These are phyloP conservation scores for Tylopilus plumbeoviolaceoides DNA, from an alignment of 768 basidiomycete genomes.

Conservation along the genomic window DNA sequence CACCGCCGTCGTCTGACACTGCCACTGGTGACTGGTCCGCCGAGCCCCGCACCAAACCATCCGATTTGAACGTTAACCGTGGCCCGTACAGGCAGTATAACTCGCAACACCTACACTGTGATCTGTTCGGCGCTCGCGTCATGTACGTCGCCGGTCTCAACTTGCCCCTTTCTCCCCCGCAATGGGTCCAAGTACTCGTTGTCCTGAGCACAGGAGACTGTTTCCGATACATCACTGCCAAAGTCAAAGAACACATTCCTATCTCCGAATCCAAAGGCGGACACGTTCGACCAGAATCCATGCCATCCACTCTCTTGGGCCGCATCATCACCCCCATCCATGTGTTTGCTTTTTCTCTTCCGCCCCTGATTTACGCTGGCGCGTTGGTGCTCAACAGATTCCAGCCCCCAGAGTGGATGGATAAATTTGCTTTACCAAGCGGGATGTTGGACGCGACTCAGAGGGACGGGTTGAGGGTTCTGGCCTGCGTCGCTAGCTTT, in stretches of 20 bases:
- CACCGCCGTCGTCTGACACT: too few relatives aligned
- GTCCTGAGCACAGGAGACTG: conserved; percentile 11
- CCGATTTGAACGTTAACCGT: too few relatives aligned
- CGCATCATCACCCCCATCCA: conserved; percentile 27
- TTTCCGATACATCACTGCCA: neutral
- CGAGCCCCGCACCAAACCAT: too few relatives aligned
- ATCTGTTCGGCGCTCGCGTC: neutral
- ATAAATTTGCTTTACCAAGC: conserved; percentile 12
- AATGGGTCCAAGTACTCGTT: conserved; percentile 14
- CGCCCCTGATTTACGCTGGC: conserved; percentile 24
- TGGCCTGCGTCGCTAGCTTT: conserved; percentile 20
- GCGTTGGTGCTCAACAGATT: conserved; percentile 23
- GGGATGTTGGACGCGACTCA: conserved; percentile 5
- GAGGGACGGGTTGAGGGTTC: conserved; percentile 10
- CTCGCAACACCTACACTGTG: too few relatives aligned
- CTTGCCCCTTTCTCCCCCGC: neutral
- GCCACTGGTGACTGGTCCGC: too few relatives aligned
- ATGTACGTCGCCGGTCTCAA: conserved; percentile 18
- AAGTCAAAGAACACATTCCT: neutral
- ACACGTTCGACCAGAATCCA: conserved; percentile 13
- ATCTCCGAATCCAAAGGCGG: conserved; percentile 12
- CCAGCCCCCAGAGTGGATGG: conserved; percentile 30
- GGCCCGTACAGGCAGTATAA: too few relatives aligned
- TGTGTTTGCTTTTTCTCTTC: conserved; percentile 9
- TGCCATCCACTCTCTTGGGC: conserved; percentile 13